A percentile compares a stretch with the other conserved stretches of the same genome.
Evolutionary conservation across 306 rosid species (phyloP).

Genomic region (Amphicarpaea edgeworthii): DNA sequence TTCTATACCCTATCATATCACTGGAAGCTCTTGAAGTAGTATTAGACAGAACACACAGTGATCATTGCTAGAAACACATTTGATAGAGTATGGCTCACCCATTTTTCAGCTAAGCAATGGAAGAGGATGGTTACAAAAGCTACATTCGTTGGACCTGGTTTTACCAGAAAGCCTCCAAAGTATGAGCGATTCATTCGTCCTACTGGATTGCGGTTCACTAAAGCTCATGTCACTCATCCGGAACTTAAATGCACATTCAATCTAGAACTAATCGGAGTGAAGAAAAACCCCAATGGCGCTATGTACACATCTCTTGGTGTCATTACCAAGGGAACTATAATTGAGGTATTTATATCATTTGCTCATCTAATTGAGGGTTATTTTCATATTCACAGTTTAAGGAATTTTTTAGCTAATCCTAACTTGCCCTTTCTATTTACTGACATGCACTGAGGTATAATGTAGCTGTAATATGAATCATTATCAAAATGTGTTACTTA

Average conservation of each 20-base stretch:
- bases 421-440: not conserved
- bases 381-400: not conserved
- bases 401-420: not conserved
- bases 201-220: slow-evolving; percentile 82
- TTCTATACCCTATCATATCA: no score
- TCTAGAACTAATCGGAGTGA: slow-evolving; percentile 87
- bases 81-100: slow-evolving; percentile 22
- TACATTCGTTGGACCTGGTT: slow-evolving; percentile 90
- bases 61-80: no score
- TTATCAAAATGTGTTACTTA: slow-evolving; percentile 5
- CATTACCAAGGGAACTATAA: slow-evolving; percentile 88
- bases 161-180: slow-evolving; percentile 96
- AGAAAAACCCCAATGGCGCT: slow-evolving; percentile 94
- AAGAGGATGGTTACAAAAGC: slow-evolving; percentile 98
- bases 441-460: not conserved
- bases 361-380: slow-evolving; percentile 11
- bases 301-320: slow-evolving; percentile 95
- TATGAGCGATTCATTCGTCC: slow-evolving; percentile 95
- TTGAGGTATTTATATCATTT: slow-evolving; percentile 66
- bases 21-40: no score
- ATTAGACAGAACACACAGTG: no score
- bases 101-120: slow-evolving; percentile 87
- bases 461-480: not conserved
- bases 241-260: slow-evolving; percentile 94
- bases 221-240: slow-evolving; percentile 97